Evolutionary conservation across 1,139 yeast genomes (phyloP), one percentile per base, ranked within the genome.

Genomic region (Hemisphaericaspora xylofermentans): DNA sequence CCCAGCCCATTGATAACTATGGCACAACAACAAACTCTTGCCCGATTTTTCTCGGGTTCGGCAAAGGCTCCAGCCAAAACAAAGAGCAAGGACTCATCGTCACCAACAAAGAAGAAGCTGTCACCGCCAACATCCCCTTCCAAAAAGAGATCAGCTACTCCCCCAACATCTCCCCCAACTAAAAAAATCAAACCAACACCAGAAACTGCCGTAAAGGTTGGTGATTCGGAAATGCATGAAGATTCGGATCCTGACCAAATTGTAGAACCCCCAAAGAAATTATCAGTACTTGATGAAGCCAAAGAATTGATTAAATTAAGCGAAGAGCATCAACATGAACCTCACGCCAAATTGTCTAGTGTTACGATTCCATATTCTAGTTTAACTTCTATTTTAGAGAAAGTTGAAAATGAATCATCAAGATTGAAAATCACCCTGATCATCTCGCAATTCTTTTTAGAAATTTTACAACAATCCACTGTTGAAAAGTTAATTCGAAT

Each of bases 391-490:
- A 76, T 86, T 2, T 89, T 91, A 63, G 89, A 86, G 45, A 70
- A 75, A 42, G 75, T 93, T 40, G 98, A 89, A 55, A 61, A 71
- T 1, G 95, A 89, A 31, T 74, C 96, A 1, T 86, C 89, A 15
- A 70, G 98, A 40, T 72, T 93, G 40, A 86, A 88, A 51, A 91
- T 91, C 54, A 79, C 85, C 16, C 81, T 88, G 35, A 66, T 80
- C 41, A 81, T 93, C 27, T 76, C 95, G 0, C 82, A 78, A 36
- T 84, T 88, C 57, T 85, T 87, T 55, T 63, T 76, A 17, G 74
- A 78, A 35, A 81, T 88, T 1, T 67, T 91, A 41, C 62, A 74
- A 35, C 69, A 75, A 19, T 71, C 80, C 9, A 53, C 64, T 16
- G 82, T 88, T 1, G 67, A 72, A 13, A 82, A 79, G 38, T 65